These are phyloP conservation scores for Populus ilicifolia DNA, from an alignment of 345 rosid genomes.

Conservation along the genomic window DNA sequence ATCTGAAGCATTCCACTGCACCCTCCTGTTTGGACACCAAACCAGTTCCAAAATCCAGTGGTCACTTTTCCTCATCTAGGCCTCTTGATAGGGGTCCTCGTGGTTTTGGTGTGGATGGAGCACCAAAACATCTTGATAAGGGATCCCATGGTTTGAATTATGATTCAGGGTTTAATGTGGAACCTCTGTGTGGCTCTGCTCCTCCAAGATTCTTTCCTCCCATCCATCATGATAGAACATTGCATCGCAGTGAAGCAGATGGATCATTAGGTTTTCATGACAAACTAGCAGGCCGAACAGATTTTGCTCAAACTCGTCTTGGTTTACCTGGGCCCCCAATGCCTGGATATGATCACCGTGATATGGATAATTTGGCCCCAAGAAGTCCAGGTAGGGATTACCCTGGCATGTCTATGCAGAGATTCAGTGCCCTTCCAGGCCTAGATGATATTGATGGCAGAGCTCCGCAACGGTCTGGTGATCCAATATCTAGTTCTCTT, in stretches of 20 bases:
- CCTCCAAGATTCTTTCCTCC: conserved; percentile 48
- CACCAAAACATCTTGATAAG: conserved; percentile 31
- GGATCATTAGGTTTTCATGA: conserved; percentile 40
- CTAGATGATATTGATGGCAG: conserved; percentile 42
- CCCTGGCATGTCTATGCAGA: conserved; percentile 28
- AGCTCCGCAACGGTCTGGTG: conserved; percentile 37
- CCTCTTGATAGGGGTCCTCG: conserved; percentile 41
- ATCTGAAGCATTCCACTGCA: conserved; percentile 42
- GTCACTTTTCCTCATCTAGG: conserved; percentile 36
- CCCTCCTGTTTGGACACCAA: conserved; percentile 38
- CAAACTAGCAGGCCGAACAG: conserved; percentile 35
- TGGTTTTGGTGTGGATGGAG: conserved; percentile 38
- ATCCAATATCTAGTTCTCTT: conserved; percentile 26
- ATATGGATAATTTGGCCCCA: conserved; percentile 39
- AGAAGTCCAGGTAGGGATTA: conserved; percentile 59
- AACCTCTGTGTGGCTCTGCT: conserved; percentile 29
- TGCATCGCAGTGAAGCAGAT: conserved; percentile 30
- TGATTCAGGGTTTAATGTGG: conserved; percentile 18
- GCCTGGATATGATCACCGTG: conserved; percentile 39
- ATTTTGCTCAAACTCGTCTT: conserved; percentile 23
- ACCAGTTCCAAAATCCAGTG: conserved; percentile 31
- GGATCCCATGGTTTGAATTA: conserved; percentile 26
- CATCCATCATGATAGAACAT: conserved; percentile 21
- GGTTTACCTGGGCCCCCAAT: conserved; percentile 38
- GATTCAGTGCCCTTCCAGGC: conserved; percentile 39